Conservation (phyloP, 495 filamentous ascomycete species). For the Hypoxylon lienhwacheense region DNA sequence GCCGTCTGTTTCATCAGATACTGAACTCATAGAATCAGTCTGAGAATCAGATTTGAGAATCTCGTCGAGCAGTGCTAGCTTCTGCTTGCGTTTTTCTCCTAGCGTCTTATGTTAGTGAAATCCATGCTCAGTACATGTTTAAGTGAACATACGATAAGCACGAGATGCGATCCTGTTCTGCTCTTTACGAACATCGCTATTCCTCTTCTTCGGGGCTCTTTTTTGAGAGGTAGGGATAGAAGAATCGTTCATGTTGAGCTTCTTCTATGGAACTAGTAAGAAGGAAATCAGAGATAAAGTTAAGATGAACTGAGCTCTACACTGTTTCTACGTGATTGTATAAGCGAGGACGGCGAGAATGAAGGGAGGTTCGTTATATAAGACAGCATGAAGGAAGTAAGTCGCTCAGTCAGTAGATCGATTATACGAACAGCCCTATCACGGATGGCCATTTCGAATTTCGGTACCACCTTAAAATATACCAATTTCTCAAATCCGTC, state of each 20-base stretch:
- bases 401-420: constrained; percentile 5
- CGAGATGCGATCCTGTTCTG: constrained; percentile 43
- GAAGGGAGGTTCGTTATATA: constrained; percentile 30
- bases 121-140: neutral
- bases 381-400: constrained; percentile 21
- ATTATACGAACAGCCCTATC: constrained; percentile 33
- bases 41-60: constrained; percentile 37
- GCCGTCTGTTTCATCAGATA: constrained; percentile 38
- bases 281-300: neutral
- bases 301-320: too few relatives aligned
- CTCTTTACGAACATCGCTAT: constrained; percentile 40
- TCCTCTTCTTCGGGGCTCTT: constrained; percentile 31
- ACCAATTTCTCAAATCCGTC: constrained; percentile 12
- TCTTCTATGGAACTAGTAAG: constrained; percentile 28
- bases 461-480: constrained; percentile 10
- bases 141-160: constrained; percentile 37
- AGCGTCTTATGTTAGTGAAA: constrained; percentile 19
- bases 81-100: constrained; percentile 45
- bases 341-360: constrained; percentile 18
- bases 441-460: neutral
- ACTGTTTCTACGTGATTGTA: constrained; percentile 15
- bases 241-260: constrained; percentile 14
- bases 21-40: constrained; percentile 39
- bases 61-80: constrained; percentile 40
- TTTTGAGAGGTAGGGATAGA: constrained; percentile 15